Base-by-base conservation (phyloP, 2,329 filamentous ascomycete species). In the Neocatenulostroma microsporum region DNA sequence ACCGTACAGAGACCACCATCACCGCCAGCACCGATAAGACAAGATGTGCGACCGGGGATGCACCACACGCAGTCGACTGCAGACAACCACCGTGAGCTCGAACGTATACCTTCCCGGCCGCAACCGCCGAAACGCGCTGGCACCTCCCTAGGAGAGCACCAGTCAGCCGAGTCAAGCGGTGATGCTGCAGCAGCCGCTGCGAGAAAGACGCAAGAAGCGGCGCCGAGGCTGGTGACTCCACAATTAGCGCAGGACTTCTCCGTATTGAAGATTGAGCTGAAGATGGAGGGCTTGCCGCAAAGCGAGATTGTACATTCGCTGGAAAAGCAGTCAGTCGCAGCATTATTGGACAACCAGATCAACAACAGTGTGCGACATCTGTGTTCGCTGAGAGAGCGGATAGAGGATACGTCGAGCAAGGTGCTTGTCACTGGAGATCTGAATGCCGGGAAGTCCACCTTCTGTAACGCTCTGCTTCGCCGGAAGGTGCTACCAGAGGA, bases 401-500 rank as follows among this genome's bases (percentile, higher is more conserved):
- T 98, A 45, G 91, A 96, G 58, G 91, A 98, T 61, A 96, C 86
- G 0, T 85, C 89, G 4, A 96, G 89, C 64, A 98, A 98, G 61
- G 91, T 98, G 1, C 66, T 98, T 40, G 80, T 98, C 13, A 98
- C 91, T 0, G 91, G 91, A 54, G 91, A 98, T 58, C 64, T 98
- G 36, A 98, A 98, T 56, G 89, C 91, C 7, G 91, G 91, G 56
- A 98, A 98, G 59, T 98, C 91, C 3, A 98, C 91, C 1, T 98
- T 98, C 54, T 98, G 91, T 67, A 98, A 98, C 62, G 91, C 91
- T n/a, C 69, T 98, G 2, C 66, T 98, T 26, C 81, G 91, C 42
- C 78, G 88, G 44, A 96, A 96, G 62, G 76, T 98, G 19, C 66
- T 98, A 3, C 91, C 91, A 1, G 91, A 96, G 62, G 91, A 98